Evolutionary conservation across 768 basidiomycete species (phyloP).

Genomic region (Lentinula lateritia): DNA sequence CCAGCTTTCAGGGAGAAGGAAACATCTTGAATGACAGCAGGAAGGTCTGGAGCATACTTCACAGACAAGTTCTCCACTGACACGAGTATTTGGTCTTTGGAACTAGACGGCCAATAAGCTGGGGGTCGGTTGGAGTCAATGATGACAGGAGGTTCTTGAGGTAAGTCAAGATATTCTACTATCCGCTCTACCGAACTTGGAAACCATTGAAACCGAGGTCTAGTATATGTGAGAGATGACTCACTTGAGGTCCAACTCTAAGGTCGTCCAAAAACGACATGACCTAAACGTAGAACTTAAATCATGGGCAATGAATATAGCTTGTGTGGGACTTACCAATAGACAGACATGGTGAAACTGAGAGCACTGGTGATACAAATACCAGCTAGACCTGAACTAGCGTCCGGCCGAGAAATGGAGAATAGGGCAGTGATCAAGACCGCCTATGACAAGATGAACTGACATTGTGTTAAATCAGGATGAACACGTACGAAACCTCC

Average conservation of each 20-base stretch:
- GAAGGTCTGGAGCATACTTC: slow-evolving; percentile 82
- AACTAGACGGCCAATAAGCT: slow-evolving; percentile 88
- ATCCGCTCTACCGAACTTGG: slow-evolving; percentile 83
- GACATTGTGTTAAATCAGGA: not conserved
- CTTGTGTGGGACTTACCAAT: slow-evolving; percentile 24
- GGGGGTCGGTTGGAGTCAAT: slow-evolving; percentile 75
- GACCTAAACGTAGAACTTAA: slow-evolving; percentile 13
- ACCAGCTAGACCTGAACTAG: slow-evolving; percentile 59
- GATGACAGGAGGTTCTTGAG: slow-evolving; percentile 77
- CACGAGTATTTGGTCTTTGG: slow-evolving; percentile 52
- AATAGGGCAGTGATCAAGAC: slow-evolving; percentile 76
- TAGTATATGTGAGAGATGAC: slow-evolving; percentile 18
- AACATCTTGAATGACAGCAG: slow-evolving; percentile 69
- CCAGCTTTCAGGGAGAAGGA: slow-evolving; percentile 68
- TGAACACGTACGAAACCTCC: not conserved
- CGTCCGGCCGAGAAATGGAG: slow-evolving; percentile 53
- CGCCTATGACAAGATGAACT: slow-evolving; percentile 21
- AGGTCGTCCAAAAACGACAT: slow-evolving; percentile 47
- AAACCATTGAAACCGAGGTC: not conserved
- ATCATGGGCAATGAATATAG: too few species aligned
- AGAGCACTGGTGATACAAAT: slow-evolving; percentile 71
- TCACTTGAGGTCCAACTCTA: slow-evolving; percentile 74
- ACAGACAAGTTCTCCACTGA: slow-evolving; percentile 70
- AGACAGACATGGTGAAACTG: slow-evolving; percentile 43
- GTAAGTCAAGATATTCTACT: slow-evolving; percentile 85